Evolutionary conservation across 768 basidiomycete species (phyloP), one percentile per base, ranked within the genome.

Genomic region (Pleurotus pulmonarius): DNA sequence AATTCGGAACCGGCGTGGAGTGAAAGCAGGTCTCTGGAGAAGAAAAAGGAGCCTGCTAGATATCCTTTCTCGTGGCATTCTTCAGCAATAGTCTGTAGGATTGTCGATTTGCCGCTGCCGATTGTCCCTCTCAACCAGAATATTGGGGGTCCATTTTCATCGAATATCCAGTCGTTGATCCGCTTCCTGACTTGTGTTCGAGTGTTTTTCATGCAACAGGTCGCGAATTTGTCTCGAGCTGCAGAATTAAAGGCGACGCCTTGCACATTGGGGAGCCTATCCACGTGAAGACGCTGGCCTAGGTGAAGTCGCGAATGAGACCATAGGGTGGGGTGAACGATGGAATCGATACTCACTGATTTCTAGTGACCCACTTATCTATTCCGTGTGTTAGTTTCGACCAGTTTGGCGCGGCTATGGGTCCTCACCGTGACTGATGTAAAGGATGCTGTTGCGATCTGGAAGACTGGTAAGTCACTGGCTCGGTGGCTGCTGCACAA

Each of bases 21-120:
- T 11, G 25, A 37, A 15, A 26, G 40, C 11, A 22, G 20, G 24
- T 58, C 46, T 25, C 49, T 38, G 22, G 57, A 58, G 29, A 52
- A 58, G 40, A 58, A 58, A 34, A 53, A 58, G 16, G 22, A 37
- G 22, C 49, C 57, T 1, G 18, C 51, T 18, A 45, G 51, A 4
- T 22, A 26, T 13, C 37, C 47, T n/a, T 38, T 22, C 8, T 24
- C 13, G 22, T 37, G 25, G 47, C 39, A 49, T 16, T 37, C 8
- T 26, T 57, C 47, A 18, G 56, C 47, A 16, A 57, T 24, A 3
- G 20, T 57, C n/a, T 57, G 56, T 4, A 47, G 34, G 24, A 57
- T 57, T 2, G 56, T 57, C 16, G 56, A 20, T 40, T 57, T 57
- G 8, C 56, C 56, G 8, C 29, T 38, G 5, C 56, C 56, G 9